phyloP scores from a whole-genome alignment of 352 stramenopile species.

The Phytophthora fragariae region DNA sequence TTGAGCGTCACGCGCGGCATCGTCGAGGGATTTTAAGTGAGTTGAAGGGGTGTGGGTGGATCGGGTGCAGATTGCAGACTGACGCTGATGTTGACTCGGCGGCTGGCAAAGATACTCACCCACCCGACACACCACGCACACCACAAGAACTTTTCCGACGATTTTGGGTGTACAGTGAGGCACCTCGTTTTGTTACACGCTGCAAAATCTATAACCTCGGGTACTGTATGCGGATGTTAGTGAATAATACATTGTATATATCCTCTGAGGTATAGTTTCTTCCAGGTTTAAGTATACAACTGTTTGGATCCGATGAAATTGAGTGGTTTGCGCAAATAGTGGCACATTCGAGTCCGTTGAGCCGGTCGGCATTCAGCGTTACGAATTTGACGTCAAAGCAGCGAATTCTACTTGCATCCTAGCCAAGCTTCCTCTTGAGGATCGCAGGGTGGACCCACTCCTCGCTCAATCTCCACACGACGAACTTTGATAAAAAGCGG shows the following conservation, averaged over 20 bases:
- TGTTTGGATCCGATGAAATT: too few relatives aligned
- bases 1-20: constrained; percentile 58
- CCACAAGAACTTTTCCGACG: constrained; percentile 15
- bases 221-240: too few relatives aligned
- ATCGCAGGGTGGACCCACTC: constrained; percentile 14
- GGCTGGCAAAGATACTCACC: constrained; percentile 3
- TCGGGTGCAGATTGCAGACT: constrained; percentile 18
- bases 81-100: constrained; percentile 5
- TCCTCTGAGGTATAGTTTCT: too few relatives aligned
- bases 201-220: not conserved
- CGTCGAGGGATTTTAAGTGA: not conserved
- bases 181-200: not conserved
- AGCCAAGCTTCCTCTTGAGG: constrained; percentile 29
- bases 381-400: too few relatives aligned
- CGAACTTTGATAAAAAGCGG: constrained; percentile 24
- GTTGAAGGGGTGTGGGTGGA: not conserved
- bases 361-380: too few relatives aligned
- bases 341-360: too few relatives aligned
- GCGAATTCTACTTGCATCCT: too few relatives aligned
- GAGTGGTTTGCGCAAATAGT: too few relatives aligned
- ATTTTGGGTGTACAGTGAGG: constrained; percentile 6
- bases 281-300: too few relatives aligned
- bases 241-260: too few relatives aligned
- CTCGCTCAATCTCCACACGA: constrained; percentile 21
- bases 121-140: not conserved